phyloP scores from a whole-genome alignment of 805 yeast genomes.

The Barnettozyma pratensis region DNA sequence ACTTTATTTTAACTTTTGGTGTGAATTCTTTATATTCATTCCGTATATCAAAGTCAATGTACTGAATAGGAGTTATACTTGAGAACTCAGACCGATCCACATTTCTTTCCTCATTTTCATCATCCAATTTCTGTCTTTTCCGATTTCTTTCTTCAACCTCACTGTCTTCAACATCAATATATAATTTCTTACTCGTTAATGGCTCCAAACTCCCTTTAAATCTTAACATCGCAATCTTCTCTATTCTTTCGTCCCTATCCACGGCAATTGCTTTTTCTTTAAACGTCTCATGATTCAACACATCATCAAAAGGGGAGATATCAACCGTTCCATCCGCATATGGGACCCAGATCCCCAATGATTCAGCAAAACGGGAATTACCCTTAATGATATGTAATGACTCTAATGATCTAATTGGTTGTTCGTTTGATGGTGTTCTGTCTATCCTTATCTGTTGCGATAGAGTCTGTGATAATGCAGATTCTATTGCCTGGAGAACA shows the following conservation, averaged over 20 bases:
- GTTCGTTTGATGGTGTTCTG: slow-evolving; percentile 20
- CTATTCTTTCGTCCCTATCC: slow-evolving; percentile 25
- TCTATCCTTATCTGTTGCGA: slow-evolving; percentile 37
- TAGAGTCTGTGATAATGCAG: slow-evolving; percentile 40
- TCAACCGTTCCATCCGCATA: slow-evolving; percentile 69
- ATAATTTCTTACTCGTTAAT: slow-evolving; percentile 32
- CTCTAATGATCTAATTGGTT: slow-evolving; percentile 39
- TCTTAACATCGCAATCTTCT: slow-evolving; percentile 45
- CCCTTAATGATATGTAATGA: slow-evolving; percentile 57
- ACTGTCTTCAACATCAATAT: slow-evolving; percentile 30
- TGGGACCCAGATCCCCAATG: slow-evolving; percentile 68
- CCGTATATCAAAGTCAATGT: slow-evolving; percentile 39
- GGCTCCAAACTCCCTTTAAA: slow-evolving; percentile 53
- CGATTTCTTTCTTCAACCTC: slow-evolving; percentile 8
- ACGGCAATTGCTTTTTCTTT: slow-evolving; percentile 8
- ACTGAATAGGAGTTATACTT: slow-evolving; percentile 56
- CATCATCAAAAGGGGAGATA: slow-evolving; percentile 51
- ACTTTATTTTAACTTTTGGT: slow-evolving; percentile 23
- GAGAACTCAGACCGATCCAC: slow-evolving; percentile 33
- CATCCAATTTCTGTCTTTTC: slow-evolving; percentile 8
- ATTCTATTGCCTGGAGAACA: slow-evolving; percentile 56
- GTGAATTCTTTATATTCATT: slow-evolving; percentile 24
- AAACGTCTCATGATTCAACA: slow-evolving; percentile 37
- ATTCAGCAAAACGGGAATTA: slow-evolving; percentile 51
- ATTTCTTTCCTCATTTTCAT: slow-evolving; percentile 11